Conservation (phyloP, 495 filamentous ascomycete genomes). For the Hamigera avellanea region DNA sequence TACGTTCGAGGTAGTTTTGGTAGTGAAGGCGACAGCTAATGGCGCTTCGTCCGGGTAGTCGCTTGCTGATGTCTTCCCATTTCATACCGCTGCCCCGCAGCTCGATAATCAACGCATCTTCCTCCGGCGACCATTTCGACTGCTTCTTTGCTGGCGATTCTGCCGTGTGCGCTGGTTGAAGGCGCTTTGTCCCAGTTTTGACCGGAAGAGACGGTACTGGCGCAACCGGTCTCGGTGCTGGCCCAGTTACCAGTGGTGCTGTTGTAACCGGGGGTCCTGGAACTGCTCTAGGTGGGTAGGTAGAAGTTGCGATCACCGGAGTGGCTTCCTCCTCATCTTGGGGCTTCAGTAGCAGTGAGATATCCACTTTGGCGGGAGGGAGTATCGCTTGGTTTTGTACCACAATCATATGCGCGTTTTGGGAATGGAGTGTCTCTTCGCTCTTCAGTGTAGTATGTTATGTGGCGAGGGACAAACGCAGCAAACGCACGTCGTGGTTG, state of each 20-base stretch:
- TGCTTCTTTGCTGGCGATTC: conserved; percentile 87
- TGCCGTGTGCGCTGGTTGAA: conserved; percentile 33
- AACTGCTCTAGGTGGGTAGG: conserved; percentile 39
- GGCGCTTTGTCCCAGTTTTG: conserved; percentile 36
- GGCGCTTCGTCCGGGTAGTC: conserved; percentile 76
- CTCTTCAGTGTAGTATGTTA: conserved; percentile 2
- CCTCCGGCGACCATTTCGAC: conserved; percentile 89
- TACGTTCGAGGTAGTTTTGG: conserved; percentile 90
- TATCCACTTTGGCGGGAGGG: conserved; percentile 72
- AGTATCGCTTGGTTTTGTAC: conserved; percentile 36
- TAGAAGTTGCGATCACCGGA: conserved; percentile 35
- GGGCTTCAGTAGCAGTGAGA: conserved; percentile 68
- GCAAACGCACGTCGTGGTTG: background rate
- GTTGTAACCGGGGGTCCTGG: conserved; percentile 33
- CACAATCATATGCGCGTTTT: conserved; percentile 42
- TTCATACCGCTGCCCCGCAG: conserved; percentile 85
- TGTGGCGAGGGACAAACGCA: background rate
- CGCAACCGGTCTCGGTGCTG: conserved; percentile 16
- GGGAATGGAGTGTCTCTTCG: conserved; percentile 2
- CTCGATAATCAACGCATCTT: conserved; percentile 82
- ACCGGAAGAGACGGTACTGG: conserved; percentile 18
- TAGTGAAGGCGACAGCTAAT: conserved; percentile 93
- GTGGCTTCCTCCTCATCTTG: conserved; percentile 69
- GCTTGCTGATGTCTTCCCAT: conserved; percentile 95
- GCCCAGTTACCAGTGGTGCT: conserved; percentile 17